phyloP scores from a whole-genome alignment of 2,329 filamentous ascomycete genomes.

The Fusarium newnesense region DNA sequence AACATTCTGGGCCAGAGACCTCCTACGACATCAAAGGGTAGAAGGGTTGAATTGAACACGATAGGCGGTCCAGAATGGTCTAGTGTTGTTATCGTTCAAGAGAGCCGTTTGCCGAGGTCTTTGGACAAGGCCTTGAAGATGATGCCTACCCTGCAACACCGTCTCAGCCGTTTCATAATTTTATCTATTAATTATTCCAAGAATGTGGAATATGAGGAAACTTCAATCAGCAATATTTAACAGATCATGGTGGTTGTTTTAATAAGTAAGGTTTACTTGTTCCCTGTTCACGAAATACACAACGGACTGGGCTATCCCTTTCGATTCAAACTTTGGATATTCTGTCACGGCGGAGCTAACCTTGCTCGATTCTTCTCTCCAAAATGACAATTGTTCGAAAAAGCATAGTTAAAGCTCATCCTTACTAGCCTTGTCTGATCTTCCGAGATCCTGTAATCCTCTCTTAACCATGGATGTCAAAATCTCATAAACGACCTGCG shows the following conservation, averaged over 20 bases:
- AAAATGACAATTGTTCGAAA: rapidly evolving
- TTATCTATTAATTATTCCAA: too few relatives aligned
- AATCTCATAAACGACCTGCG: slow-evolving; percentile 86
- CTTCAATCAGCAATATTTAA: too few relatives aligned
- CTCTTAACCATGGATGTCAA: slow-evolving; percentile 78
- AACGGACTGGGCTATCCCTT: too few relatives aligned
- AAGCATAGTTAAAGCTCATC: slow-evolving; percentile 50
- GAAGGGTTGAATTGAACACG: not conserved
- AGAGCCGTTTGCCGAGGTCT: not conserved
- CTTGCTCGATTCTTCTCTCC: not conserved
- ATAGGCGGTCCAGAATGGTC: rapidly evolving
- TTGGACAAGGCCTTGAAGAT: too few relatives aligned
- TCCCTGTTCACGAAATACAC: not conserved
- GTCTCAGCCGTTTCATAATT: too few relatives aligned
- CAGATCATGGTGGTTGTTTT: not conserved
- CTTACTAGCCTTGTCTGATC: slow-evolving; percentile 40
- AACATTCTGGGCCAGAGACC: not conserved
- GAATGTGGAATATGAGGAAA: too few relatives aligned
- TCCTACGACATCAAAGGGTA: too few relatives aligned
- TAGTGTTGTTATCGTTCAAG: too few relatives aligned
- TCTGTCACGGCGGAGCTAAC: too few relatives aligned
- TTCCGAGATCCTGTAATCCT: slow-evolving; percentile 51
- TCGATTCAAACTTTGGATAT: too few relatives aligned
- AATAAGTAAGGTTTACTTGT: not conserved
- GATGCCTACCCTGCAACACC: not conserved